Percentiles rank a stretch among this genome's conserved stretches.
phyloP scores from a whole-genome alignment of 306 rosid genomes.

The Casuarina glauca region DNA sequence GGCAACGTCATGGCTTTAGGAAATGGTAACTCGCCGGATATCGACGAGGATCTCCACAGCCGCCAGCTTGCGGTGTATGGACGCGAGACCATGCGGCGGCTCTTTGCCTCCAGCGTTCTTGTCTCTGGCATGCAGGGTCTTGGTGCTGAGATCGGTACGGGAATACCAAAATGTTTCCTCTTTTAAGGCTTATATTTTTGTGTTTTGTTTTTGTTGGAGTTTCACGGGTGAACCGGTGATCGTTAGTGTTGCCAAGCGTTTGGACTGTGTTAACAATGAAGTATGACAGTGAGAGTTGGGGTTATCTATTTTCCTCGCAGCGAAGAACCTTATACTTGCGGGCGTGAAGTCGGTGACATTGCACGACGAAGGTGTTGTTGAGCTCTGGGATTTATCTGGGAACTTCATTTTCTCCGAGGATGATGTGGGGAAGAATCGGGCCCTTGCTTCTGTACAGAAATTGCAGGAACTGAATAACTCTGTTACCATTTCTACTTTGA shows the following conservation, averaged over 20 bases:
- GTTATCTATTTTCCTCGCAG: constrained; percentile 36
- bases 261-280: not conserved
- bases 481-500: constrained; percentile 59
- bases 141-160: constrained; percentile 87
- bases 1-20: constrained; percentile 31
- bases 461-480: constrained; percentile 92
- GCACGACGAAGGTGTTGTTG: constrained; percentile 78
- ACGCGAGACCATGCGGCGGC: constrained; percentile 90
- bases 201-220: no score
- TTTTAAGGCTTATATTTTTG: not conserved
- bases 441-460: constrained; percentile 73
- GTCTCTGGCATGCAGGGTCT: constrained; percentile 93
- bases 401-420: constrained; percentile 65
- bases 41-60: constrained; percentile 97
- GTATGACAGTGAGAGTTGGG: not conserved
- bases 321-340: constrained; percentile 90
- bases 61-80: constrained; percentile 97
- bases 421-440: constrained; percentile 77
- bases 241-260: no score
- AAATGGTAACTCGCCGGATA: constrained; percentile 47
- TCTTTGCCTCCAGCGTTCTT: constrained; percentile 75
- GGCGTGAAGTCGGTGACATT: constrained; percentile 89
- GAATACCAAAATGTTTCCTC: not conserved
- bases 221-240: no score
- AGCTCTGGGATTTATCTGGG: constrained; percentile 83